phyloP scores from a whole-genome alignment of 2,329 filamentous ascomycete species.

The Trichoderma lentiforme region DNA sequence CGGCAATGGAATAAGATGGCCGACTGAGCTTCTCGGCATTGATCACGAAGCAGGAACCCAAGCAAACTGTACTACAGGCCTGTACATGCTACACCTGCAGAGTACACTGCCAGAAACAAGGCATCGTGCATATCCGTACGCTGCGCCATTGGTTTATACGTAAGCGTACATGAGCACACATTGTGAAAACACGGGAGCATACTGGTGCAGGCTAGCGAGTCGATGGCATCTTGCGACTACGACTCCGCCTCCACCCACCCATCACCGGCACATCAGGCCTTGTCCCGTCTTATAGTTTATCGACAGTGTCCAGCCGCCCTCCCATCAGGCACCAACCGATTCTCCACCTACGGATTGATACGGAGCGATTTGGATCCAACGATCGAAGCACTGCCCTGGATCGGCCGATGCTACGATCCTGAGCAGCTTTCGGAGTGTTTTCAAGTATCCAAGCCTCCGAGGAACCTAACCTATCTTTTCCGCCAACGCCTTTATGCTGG shows the following conservation, averaged over 20 bases:
- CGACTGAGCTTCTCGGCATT: neutral
- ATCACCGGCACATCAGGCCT: neutral
- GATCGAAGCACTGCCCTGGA: neutral
- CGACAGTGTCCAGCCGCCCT: neutral
- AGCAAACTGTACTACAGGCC: neutral
- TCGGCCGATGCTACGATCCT: neutral
- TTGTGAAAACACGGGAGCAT: neutral
- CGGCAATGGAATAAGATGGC: neutral
- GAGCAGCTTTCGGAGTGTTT: neutral
- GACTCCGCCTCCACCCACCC: neutral
- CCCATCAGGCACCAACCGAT: neutral
- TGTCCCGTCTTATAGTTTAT: neutral
- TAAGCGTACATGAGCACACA: neutral
- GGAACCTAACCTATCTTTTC: neutral
- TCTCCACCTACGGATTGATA: neutral
- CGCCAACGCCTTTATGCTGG: neutral
- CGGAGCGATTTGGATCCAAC: neutral
- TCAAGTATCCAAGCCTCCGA: neutral
- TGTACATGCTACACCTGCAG: neutral
- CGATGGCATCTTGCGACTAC: no score
- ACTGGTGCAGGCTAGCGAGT: neutral
- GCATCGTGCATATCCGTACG: neutral
- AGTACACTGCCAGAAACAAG: neutral
- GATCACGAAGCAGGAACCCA: neutral
- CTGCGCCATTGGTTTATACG: neutral